Conservation (phyloP, 225 moss, liverwort and hornwort genomes). For the Marchantia paleacea region DNA sequence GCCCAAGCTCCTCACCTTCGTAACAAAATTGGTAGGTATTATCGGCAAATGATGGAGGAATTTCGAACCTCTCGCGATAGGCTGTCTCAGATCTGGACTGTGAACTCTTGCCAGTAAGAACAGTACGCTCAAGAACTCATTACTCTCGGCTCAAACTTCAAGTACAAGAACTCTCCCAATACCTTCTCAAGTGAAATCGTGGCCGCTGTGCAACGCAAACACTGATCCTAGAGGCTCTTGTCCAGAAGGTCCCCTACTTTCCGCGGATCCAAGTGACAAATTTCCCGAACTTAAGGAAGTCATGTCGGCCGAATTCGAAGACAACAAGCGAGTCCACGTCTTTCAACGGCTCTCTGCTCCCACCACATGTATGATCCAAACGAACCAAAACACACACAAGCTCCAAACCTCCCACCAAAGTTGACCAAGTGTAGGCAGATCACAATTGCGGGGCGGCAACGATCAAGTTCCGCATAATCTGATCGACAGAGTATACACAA, state of each 20-base stretch:
- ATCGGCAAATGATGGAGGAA: not conserved
- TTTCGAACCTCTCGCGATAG: not conserved
- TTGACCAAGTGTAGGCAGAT: not conserved
- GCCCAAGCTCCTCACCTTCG: not conserved
- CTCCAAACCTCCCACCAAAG: not conserved
- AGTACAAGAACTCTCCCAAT: not conserved
- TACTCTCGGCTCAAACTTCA: not conserved
- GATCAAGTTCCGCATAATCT: slow-evolving; percentile 3
- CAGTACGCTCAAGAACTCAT: not conserved
- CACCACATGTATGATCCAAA: slow-evolving; percentile 17
- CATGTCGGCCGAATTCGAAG: not conserved
- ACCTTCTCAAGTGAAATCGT: slow-evolving; percentile 1
- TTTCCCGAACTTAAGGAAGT: not conserved
- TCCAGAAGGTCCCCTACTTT: not conserved
- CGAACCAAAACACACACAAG: not conserved
- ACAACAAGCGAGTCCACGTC: slow-evolving; percentile 1
- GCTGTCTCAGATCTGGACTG: not conserved
- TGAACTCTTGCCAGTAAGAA: not conserved
- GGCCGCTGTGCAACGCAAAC: not conserved
- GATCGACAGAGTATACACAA: not conserved
- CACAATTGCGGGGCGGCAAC: not conserved
- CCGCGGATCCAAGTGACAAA: slow-evolving; percentile 1
- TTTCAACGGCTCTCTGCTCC: not conserved
- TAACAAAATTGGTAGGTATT: not conserved
- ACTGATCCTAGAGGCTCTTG: not conserved